phyloP scores from a whole-genome alignment of 345 rosid species.

The Reutealis trisperma region DNA sequence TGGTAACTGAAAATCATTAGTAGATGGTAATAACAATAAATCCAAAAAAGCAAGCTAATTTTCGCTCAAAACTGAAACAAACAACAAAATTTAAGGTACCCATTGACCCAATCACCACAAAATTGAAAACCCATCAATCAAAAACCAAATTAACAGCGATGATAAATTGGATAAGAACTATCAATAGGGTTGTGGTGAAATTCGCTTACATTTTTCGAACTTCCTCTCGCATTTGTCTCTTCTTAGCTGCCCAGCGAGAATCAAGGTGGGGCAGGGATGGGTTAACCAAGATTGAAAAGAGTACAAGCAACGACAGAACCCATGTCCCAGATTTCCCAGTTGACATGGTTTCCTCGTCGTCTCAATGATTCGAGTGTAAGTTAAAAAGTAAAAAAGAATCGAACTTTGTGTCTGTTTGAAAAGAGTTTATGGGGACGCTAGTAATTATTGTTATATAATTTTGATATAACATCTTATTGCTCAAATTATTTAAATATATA shows the following conservation, averaged over 20 bases:
- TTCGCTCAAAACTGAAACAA: slow-evolving; percentile 3
- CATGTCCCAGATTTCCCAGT: slow-evolving; percentile 30
- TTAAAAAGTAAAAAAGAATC: background rate
- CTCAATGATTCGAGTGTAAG: background rate
- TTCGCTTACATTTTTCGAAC: slow-evolving; percentile 77
- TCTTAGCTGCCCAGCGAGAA: slow-evolving; percentile 57
- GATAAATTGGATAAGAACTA: background rate
- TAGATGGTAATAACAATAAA: background rate
- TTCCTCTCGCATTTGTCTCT: slow-evolving; percentile 72
- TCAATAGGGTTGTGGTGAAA: background rate
- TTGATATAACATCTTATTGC: no score
- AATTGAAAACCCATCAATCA: slow-evolving; percentile 13
- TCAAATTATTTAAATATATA: no score
- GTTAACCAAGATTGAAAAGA: slow-evolving; percentile 37
- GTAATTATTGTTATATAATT: no score
- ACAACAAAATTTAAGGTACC: background rate
- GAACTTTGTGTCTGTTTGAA: no score
- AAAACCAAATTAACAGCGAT: background rate
- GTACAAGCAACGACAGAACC: slow-evolving; percentile 45
- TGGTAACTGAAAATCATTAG: background rate
- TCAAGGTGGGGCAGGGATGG: slow-evolving; percentile 38
- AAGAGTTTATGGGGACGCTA: no score
- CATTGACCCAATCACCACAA: slow-evolving; percentile 2
- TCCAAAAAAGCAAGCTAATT: background rate
- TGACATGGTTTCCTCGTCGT: slow-evolving; percentile 3